A percentile compares a stretch with the other conserved stretches of the same genome.
These are phyloP conservation scores for Cydonia oblonga DNA, from an alignment of 331 rosid species.

Conservation along the genomic window DNA sequence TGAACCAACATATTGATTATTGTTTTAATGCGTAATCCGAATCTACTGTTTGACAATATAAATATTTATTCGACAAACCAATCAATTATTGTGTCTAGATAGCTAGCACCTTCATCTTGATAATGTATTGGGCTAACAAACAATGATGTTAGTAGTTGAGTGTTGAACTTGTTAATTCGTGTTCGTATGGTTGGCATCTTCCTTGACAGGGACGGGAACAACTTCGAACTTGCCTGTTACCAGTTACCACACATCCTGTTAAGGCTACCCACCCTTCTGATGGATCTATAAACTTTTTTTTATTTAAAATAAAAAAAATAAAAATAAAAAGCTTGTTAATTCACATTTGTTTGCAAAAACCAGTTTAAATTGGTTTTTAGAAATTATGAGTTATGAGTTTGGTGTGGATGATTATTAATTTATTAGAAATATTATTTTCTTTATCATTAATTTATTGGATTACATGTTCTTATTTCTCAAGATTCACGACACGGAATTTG, in stretches of 20 bases:
- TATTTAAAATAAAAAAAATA: too few relatives aligned
- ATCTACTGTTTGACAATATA: too few relatives aligned
- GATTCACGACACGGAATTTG: not conserved
- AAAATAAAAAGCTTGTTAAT: not conserved
- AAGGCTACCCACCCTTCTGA: too few relatives aligned
- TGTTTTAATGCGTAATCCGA: too few relatives aligned
- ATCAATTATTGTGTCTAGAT: not conserved
- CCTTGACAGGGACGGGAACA: too few relatives aligned
- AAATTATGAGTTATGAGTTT: not conserved
- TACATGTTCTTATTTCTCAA: not conserved
- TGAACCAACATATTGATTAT: too few relatives aligned
- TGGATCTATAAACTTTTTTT: too few relatives aligned
- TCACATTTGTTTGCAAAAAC: not conserved
- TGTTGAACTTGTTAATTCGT: not conserved
- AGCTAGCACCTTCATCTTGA: not conserved
- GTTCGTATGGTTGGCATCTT: too few relatives aligned
- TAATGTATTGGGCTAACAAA: not conserved
- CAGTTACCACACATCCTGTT: too few relatives aligned
- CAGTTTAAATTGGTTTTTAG: too few relatives aligned
- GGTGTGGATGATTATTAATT: not conserved
- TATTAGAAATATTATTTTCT: too few relatives aligned
- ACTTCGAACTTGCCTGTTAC: too few relatives aligned
- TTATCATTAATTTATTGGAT: not conserved
- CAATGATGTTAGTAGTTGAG: not conserved
- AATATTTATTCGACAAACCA: not conserved